Evolutionary conservation across 2,329 filamentous ascomycete genomes (phyloP), one percentile per base, ranked within the genome.

Genomic region (Tolypocladium capitatum): DNA sequence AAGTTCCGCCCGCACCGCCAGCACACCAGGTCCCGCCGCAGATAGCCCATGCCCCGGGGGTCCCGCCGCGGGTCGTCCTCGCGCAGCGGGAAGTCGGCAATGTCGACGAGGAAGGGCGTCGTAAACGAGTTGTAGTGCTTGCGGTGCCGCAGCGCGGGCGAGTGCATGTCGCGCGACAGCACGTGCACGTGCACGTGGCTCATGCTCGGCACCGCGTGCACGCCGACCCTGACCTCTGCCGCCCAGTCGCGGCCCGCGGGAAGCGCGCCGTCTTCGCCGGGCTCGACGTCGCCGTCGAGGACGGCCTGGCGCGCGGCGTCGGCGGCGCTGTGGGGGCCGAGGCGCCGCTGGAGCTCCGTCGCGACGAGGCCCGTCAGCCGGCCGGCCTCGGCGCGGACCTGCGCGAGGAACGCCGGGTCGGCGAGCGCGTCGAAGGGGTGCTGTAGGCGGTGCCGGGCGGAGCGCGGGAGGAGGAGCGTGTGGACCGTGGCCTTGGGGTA

Each of bases 71-170:
- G 63, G 61, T 94, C 87, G 47, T 82, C 76, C 27, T 69, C 52
- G 0, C 73, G 71, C 30, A 97, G 67, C 5, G 92, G 91, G 45
- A 96, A 91, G 50, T 90, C 85, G 21, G 80, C 80, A 27, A 97
- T 59, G 16, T 75, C 72, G 13, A 97, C 77, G 21, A 98, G 78
- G 62, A 97, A 98, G 4, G 78, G 76, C 46, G 90, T 94, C 31
- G 78, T 81, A 66, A 97, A 97, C 53, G 85, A 92, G 60, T 92
- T 87, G 67, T 96, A 97, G 67, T 97, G 92, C 63, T 89, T 91
- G 53, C 81, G 75, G 60, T 91, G 81, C 67, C 83, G 86, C 64
- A 96, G 55, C 42, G 74, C 75, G 11, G 77, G 74, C 34, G 83
- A 88, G 56, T 80, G 74, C 73, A 86, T 83, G 62, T 98, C 92